These are phyloP conservation scores for Carex myosuroides DNA, from an alignment of 176 grass and related monocot genomes.

Conservation along the genomic window DNA sequence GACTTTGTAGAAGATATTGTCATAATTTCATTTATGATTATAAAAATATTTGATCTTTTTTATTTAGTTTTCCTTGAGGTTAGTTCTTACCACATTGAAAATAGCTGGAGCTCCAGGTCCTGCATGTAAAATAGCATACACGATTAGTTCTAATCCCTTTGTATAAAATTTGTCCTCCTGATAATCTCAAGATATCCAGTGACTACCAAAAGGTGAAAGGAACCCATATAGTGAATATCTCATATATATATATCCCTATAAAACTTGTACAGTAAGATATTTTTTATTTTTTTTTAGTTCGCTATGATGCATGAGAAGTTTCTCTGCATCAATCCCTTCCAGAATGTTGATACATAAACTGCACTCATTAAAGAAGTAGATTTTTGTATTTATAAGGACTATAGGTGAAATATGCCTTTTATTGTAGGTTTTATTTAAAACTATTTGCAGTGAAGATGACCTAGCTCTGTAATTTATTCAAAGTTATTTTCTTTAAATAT, in stretches of 20 bases:
- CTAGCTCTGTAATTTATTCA: neutral
- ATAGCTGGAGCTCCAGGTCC: slow-evolving; percentile 36
- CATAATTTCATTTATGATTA: neutral
- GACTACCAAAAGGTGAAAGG: neutral
- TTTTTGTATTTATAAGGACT: neutral
- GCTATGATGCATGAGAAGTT: neutral
- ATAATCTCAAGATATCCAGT: neutral
- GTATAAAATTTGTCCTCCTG: neutral
- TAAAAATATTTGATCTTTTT: neutral
- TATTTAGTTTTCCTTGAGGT: neutral
- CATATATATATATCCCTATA: neutral
- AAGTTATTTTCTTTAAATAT: neutral
- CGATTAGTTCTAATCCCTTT: neutral
- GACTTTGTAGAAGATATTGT: neutral
- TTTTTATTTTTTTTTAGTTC: neutral
- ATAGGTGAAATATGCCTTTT: neutral
- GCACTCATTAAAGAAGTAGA: neutral
- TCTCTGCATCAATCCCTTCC: neutral
- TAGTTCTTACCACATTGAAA: slow-evolving; percentile 45
- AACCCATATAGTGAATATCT: neutral
- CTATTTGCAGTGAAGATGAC: neutral
- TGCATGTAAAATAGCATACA: neutral
- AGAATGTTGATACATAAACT: neutral
- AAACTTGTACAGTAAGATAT: neutral
- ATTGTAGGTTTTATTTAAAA: neutral